Evolutionary conservation across 2,329 filamentous ascomycete species (phyloP).

Genomic region (Alternaria atra): DNA sequence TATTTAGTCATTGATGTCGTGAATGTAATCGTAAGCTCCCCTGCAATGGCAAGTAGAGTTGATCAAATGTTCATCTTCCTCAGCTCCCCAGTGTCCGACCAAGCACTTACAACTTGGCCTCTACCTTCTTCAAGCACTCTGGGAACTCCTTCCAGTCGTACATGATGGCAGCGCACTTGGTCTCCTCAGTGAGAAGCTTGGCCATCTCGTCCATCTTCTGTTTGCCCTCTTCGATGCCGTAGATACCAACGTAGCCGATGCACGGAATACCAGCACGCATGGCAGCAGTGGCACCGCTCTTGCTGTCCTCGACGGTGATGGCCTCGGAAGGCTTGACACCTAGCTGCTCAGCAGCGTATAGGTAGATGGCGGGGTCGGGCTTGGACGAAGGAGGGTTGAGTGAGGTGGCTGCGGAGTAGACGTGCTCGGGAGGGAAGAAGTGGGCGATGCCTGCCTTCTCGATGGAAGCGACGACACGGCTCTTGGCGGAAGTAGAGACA

Average conservation of each 20-base stretch:
- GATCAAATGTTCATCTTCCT: slow-evolving; percentile 19
- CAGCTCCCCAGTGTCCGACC: slow-evolving; percentile 2
- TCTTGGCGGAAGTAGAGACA: slow-evolving; percentile 81
- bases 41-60: slow-evolving; percentile 21
- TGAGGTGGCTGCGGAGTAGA: slow-evolving; percentile 85
- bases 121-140: slow-evolving; percentile 59
- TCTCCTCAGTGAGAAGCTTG: slow-evolving; percentile 59
- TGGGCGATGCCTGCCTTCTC: slow-evolving; percentile 80
- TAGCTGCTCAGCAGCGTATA: slow-evolving; percentile 77
- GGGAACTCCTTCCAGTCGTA: slow-evolving; percentile 63
- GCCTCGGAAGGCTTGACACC: slow-evolving; percentile 75
- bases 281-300: slow-evolving; percentile 81
- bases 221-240: slow-evolving; percentile 54
- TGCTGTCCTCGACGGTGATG: slow-evolving; percentile 87
- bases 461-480: slow-evolving; percentile 79
- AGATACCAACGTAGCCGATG: slow-evolving; percentile 83
- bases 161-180: slow-evolving; percentile 60
- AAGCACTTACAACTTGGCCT: slow-evolving; percentile 48
- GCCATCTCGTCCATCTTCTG: slow-evolving; percentile 59
- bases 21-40: slow-evolving; percentile 32
- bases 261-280: slow-evolving; percentile 80
- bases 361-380: slow-evolving; percentile 89
- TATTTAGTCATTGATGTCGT: slow-evolving; percentile 24
- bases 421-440: slow-evolving; percentile 77
- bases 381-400: slow-evolving; percentile 84